These are phyloP conservation scores for Microcera coccophila DNA, from an alignment of 2,329 filamentous ascomycete genomes.

Conservation along the genomic window DNA sequence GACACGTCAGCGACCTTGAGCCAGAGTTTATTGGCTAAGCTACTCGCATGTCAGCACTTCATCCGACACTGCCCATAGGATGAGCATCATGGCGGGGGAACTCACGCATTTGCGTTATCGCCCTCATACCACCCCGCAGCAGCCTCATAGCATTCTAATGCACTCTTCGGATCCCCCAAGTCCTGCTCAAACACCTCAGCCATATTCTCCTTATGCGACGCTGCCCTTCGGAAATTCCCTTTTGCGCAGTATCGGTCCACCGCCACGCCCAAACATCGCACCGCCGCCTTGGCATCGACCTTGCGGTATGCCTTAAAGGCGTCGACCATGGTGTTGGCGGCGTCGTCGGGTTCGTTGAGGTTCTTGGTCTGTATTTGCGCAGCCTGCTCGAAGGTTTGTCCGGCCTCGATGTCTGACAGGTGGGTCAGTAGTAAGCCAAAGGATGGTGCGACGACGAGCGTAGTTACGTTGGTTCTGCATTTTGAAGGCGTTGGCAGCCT, in stretches of 20 bases:
- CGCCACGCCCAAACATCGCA: slow-evolving; percentile 71
- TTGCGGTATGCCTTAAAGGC: slow-evolving; percentile 95
- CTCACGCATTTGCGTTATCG: slow-evolving; percentile 78
- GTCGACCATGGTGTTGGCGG: slow-evolving; percentile 81
- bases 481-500: slow-evolving; percentile 88
- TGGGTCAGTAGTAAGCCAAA: background rate
- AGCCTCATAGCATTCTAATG: slow-evolving; percentile 77
- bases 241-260: slow-evolving; percentile 84
- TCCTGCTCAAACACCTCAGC: slow-evolving; percentile 84
- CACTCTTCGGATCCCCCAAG: slow-evolving; percentile 70
- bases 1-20: slow-evolving; percentile 88
- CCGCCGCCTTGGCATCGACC: slow-evolving; percentile 77
- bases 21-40: slow-evolving; percentile 87
- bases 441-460: slow-evolving; percentile 2
- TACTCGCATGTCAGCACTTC: slow-evolving; percentile 31
- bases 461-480: slow-evolving; percentile 75
- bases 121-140: slow-evolving; percentile 87
- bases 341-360: slow-evolving; percentile 88
- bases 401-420: slow-evolving; percentile 71
- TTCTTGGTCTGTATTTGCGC: slow-evolving; percentile 76
- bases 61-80: slow-evolving; percentile 1
- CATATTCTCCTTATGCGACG: slow-evolving; percentile 83
- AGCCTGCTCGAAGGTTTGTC: slow-evolving; percentile 79
- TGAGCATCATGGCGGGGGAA: slow-evolving; percentile 23
- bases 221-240: slow-evolving; percentile 87